These are phyloP conservation scores for Aspergillus indologenus DNA, from an alignment of 495 filamentous ascomycete species.

Conservation along the genomic window DNA sequence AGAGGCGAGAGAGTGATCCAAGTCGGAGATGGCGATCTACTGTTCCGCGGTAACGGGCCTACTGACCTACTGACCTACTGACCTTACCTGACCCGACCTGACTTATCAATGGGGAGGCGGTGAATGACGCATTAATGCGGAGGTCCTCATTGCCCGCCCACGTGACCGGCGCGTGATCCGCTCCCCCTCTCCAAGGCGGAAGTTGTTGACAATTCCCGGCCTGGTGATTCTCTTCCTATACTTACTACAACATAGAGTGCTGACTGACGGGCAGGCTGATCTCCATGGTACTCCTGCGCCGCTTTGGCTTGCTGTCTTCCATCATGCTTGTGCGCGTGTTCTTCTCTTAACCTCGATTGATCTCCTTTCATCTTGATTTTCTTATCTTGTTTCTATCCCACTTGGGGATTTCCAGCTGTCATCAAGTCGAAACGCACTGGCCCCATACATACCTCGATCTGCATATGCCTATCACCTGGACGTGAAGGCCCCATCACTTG, in stretches of 20 bases:
- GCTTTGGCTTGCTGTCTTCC: neutral
- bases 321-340: neutral
- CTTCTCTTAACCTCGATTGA: neutral
- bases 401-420: slow-evolving; percentile 1
- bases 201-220: slow-evolving; percentile 4
- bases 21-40: neutral
- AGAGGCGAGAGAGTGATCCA: slow-evolving; percentile 17
- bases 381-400: neutral
- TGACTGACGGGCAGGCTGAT: neutral
- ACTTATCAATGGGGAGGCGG: slow-evolving; percentile 3
- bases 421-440: slow-evolving; percentile 2
- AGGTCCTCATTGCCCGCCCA: neutral
- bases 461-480: slow-evolving; percentile 36
- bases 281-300: neutral
- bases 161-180: slow-evolving; percentile 1
- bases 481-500: slow-evolving; percentile 10
- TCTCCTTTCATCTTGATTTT: neutral
- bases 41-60: no score
- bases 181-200: neutral
- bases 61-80: no score
- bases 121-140: slow-evolving; percentile 4
- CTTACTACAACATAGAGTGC: neutral
- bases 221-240: neutral
- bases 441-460: slow-evolving; percentile 20
- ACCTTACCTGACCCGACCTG: no score